Conservation (phyloP, 1,139 yeast genomes). For the Diutina ranongensis region DNA sequence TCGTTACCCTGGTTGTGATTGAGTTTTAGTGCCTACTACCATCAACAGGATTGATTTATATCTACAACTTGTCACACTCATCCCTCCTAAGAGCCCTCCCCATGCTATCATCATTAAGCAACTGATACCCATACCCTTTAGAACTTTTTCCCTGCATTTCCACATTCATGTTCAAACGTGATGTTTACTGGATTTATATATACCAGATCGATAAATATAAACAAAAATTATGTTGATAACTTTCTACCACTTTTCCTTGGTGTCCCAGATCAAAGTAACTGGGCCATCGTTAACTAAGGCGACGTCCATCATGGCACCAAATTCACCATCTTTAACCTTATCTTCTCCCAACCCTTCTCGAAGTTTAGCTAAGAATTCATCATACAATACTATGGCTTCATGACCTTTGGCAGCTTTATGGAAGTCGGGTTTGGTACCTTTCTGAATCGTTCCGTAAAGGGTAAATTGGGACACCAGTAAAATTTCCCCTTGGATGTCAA, state of each 20-base stretch:
- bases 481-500: slow-evolving; percentile 33
- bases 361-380: slow-evolving; percentile 40
- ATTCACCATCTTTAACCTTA: slow-evolving; percentile 73
- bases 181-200: too few species aligned
- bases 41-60: neutral
- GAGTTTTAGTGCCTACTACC: too few species aligned
- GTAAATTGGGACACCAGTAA: slow-evolving; percentile 79
- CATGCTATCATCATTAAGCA: too few species aligned
- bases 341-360: slow-evolving; percentile 44
- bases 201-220: too few species aligned
- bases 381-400: slow-evolving; percentile 57
- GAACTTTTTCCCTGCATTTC: too few species aligned
- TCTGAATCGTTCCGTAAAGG: slow-evolving; percentile 66
- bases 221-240: too few species aligned
- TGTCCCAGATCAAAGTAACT: slow-evolving; percentile 62
- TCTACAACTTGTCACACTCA: neutral
- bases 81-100: too few species aligned
- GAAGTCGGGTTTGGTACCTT: slow-evolving; percentile 87
- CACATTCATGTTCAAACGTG: too few species aligned
- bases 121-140: too few species aligned
- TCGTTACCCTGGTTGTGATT: neutral
- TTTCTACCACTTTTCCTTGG: slow-evolving; percentile 24
- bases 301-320: slow-evolving; percentile 93
- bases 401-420: slow-evolving; percentile 76
- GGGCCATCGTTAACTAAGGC: slow-evolving; percentile 67